Evolutionary conservation across 257 asterid genomes (phyloP).

Genomic region (Solanum dulcamara): DNA sequence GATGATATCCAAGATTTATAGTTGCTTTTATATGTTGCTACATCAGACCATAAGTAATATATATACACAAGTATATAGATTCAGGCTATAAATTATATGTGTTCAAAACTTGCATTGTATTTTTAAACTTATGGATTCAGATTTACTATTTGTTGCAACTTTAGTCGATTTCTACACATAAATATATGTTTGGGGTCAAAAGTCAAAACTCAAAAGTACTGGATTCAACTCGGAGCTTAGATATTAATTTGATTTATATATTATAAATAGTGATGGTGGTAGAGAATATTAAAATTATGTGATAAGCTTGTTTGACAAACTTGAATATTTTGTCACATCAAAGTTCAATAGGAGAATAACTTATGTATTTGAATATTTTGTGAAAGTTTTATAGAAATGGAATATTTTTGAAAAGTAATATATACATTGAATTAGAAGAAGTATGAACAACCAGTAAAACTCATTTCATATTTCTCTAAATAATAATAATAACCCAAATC

Average conservation of each 20-base stretch:
- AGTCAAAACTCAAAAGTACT: background rate
- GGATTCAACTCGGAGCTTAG: background rate
- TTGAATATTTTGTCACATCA: background rate
- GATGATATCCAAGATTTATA: background rate
- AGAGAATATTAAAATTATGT: background rate
- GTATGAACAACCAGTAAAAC: background rate
- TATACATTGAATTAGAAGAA: background rate
- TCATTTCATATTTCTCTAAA: background rate
- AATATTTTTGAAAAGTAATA: background rate
- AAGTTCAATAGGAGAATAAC: background rate
- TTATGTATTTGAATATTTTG: background rate
- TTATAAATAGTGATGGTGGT: background rate
- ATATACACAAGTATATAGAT: background rate
- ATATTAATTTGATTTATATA: background rate
- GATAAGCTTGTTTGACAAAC: background rate
- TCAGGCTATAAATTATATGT: background rate
- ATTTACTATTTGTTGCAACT: background rate
- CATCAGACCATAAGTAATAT: background rate
- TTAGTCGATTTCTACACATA: background rate
- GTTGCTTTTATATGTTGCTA: background rate
- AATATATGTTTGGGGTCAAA: background rate
- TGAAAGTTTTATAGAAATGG: background rate
- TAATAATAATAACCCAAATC: constrained; percentile 6
- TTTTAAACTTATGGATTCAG: background rate
- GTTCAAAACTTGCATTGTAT: background rate